phyloP scores from a whole-genome alignment of 2,329 filamentous ascomycete species.

The Talaromyces rugulosus region DNA sequence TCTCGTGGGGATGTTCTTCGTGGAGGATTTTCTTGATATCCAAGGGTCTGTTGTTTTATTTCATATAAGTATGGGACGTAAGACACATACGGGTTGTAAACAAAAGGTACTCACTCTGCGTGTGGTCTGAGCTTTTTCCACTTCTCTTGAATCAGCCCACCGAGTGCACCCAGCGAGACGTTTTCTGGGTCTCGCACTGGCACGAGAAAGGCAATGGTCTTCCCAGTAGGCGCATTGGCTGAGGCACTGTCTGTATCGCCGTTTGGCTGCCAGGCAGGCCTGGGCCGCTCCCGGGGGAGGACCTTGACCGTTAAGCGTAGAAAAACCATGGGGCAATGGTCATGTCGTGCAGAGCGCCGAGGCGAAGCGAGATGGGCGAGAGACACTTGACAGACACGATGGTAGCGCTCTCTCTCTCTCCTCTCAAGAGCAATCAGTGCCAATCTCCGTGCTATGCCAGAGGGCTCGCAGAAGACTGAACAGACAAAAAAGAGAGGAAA shows the following conservation, averaged over 20 bases:
- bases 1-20: conserved; percentile 26
- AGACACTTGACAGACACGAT: not conserved
- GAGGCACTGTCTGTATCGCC: conserved; percentile 15
- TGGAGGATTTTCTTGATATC: conserved; percentile 36
- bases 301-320: conserved; percentile 35
- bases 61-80: not conserved
- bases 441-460: not conserved
- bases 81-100: not conserved
- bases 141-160: conserved; percentile 27
- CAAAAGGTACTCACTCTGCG: conserved; percentile 25
- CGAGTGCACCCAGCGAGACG: conserved; percentile 26
- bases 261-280: conserved; percentile 13
- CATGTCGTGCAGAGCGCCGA: not conserved
- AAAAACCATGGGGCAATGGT: conserved; percentile 26
- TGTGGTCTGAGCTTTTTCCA: conserved; percentile 31
- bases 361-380: not conserved
- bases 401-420: not conserved
- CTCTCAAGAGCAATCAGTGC: not conserved
- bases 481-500: not conserved
- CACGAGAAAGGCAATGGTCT: conserved; percentile 28
- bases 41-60: conserved; percentile 23
- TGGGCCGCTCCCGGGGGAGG: conserved; percentile 21
- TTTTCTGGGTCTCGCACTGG: conserved; percentile 28
- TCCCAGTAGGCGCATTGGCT: conserved; percentile 12
- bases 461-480: not conserved